Evolutionary conservation across 164 flowering plant genomes (phyloP), one percentile per base, ranked within the genome.

Genomic region (Protea cynaroides): DNA sequence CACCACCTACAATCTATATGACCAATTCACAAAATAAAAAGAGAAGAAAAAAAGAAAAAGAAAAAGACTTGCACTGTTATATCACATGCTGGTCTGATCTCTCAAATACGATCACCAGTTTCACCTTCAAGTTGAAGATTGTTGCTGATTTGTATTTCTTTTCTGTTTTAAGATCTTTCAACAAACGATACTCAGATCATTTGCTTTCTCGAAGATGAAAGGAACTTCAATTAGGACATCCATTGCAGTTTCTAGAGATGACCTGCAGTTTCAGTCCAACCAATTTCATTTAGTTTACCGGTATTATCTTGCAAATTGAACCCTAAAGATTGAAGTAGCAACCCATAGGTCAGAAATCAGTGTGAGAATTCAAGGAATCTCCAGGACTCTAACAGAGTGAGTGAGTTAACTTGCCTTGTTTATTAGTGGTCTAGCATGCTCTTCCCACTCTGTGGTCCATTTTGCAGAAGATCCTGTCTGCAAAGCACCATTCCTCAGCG

Each of bases 361-460:
- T 47, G n/a, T 15, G 52, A 47, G 2, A 18, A 14, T 10, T 2
- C 52, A 47, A 47, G 46, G 8, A 40, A 40, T 40, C 3, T 40
- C 46, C 46, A 12, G 8, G 8, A 3, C 1, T 37, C 40, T 37
- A 37, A 37, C 19, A 14, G n/a, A 22, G 11, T 4, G 34, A 38
- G 60, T 40, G 49, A 15, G 38, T 53, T 25, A 70, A 66, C 81
- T 78, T 77, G 69, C 97, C 93, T 90, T 67, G 13, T 71, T 50
- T 75, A 94, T 72, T 62, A 91, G 81, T 34, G 97, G 96, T 72
- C 82, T 80, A 37, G 97, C 96, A 79, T 89, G 81, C 63, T 84
- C 84, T 72, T 86, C 96, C 98, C 98, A 94, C 71, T 86, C 93
- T 17, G 86, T 63, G 18, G 76, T 77, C 98, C 98, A 94, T 66